A percentile compares a stretch with the other conserved stretches of the same genome.
phyloP scores from a whole-genome alignment of 768 basidiomycete genomes.

The Mycena rosella region DNA sequence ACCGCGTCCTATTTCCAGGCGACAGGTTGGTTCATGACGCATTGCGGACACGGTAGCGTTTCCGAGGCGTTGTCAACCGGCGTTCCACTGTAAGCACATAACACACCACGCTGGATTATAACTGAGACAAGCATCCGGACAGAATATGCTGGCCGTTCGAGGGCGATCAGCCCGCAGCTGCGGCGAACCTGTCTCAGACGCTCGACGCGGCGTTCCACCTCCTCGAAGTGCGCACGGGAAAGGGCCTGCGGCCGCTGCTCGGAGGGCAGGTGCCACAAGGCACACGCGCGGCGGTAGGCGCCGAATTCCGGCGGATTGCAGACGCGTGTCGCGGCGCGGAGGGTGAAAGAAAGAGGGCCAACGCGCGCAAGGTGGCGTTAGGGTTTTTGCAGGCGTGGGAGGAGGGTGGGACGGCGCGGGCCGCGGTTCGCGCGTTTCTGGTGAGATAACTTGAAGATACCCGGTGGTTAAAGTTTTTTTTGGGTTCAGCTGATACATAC shows the following conservation, averaged over 20 bases:
- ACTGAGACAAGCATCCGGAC: background rate
- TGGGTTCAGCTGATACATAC: too few species aligned
- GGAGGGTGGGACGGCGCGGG: background rate
- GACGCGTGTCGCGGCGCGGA: constrained; percentile 26
- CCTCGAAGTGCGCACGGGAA: constrained; percentile 37
- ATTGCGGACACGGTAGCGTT: constrained; percentile 22
- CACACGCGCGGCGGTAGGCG: constrained; percentile 31
- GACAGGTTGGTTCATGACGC: constrained; percentile 24
- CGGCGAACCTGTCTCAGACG: constrained; percentile 32
- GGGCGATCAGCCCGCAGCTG: constrained; percentile 38
- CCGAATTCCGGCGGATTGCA: constrained; percentile 26
- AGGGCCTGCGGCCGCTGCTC: constrained; percentile 31
- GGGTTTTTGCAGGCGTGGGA: background rate
- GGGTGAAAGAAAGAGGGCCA: constrained; percentile 30
- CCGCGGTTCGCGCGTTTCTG: background rate
- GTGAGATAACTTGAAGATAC: background rate
- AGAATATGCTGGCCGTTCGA: constrained; percentile 43
- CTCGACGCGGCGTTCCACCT: constrained; percentile 40
- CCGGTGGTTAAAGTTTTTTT: too few species aligned
- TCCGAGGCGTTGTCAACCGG: constrained; percentile 11
- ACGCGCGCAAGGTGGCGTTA: constrained; percentile 1
- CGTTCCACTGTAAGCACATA: constrained; percentile 12
- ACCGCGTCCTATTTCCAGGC: background rate
- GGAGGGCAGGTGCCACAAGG: constrained; percentile 31
- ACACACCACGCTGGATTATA: background rate